These are phyloP conservation scores for Trichoderma orchidacearum DNA, from an alignment of 495 filamentous ascomycete species.

Conservation along the genomic window DNA sequence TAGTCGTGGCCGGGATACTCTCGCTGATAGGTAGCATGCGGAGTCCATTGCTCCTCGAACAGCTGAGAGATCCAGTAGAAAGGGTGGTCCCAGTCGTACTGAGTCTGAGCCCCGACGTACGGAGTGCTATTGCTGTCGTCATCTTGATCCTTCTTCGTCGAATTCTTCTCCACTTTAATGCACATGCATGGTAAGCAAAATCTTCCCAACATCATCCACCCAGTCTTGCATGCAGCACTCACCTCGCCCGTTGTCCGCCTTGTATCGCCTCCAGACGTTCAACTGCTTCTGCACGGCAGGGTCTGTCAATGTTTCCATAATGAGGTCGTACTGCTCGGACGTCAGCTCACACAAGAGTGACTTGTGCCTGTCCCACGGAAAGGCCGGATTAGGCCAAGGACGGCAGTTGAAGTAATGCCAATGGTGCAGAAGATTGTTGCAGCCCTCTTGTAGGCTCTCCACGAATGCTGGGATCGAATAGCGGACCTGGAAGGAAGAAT, in stretches of 20 bases:
- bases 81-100: background rate
- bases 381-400: background rate
- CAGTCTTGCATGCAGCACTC: background rate
- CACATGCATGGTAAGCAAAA: background rate
- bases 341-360: background rate
- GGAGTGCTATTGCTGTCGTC: background rate
- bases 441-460: conserved; percentile 15
- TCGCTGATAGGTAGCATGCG: background rate
- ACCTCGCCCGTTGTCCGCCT: background rate
- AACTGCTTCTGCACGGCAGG: background rate
- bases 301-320: background rate
- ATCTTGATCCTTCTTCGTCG: no score
- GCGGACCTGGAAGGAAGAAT: background rate
- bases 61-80: conserved; percentile 2
- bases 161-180: background rate
- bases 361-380: background rate
- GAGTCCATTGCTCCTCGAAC: background rate
- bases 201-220: no score
- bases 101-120: background rate
- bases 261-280: background rate
- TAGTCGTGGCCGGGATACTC: no score
- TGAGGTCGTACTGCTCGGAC: background rate
- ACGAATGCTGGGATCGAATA: conserved; percentile 16
- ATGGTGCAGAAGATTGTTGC: conserved; percentile 18
- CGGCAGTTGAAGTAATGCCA: conserved; percentile 19